phyloP scores from a whole-genome alignment of 257 asterid genomes.

The Capsicum pubescens region DNA sequence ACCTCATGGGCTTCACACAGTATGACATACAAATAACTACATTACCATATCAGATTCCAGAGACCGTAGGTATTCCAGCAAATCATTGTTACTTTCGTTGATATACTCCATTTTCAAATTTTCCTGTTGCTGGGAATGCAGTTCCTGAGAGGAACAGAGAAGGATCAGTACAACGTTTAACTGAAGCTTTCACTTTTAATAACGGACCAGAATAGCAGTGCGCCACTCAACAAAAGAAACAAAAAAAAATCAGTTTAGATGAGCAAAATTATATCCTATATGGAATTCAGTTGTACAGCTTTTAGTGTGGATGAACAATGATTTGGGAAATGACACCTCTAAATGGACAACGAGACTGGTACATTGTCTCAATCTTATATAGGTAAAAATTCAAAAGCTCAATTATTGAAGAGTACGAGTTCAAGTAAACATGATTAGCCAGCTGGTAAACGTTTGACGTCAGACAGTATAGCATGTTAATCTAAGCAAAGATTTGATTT shows the following conservation, averaged over 20 bases:
- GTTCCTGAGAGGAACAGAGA: slow-evolving; percentile 57
- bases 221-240: background rate
- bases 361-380: background rate
- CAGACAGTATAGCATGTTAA: background rate
- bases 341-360: background rate
- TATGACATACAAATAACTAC: slow-evolving; percentile 22
- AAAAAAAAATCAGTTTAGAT: background rate
- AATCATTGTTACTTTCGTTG: slow-evolving; percentile 65
- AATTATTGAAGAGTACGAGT: background rate
- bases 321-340: background rate
- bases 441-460: background rate
- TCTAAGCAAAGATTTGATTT: background rate
- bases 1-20: background rate
- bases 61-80: slow-evolving; percentile 85
- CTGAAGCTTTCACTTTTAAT: background rate
- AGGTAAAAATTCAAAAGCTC: slow-evolving; percentile 12
- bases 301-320: background rate
- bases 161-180: slow-evolving; percentile 11
- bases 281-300: background rate
- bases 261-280: background rate
- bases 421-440: background rate
- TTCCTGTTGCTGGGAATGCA: slow-evolving; percentile 61
- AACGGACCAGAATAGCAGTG: background rate
- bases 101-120: slow-evolving; percentile 66
- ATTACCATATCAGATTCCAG: slow-evolving; percentile 91